Evolutionary conservation across 2,329 filamentous ascomycete species (phyloP), one percentile per base, ranked within the genome.

Genomic region (Cladosporium oxysporum): DNA sequence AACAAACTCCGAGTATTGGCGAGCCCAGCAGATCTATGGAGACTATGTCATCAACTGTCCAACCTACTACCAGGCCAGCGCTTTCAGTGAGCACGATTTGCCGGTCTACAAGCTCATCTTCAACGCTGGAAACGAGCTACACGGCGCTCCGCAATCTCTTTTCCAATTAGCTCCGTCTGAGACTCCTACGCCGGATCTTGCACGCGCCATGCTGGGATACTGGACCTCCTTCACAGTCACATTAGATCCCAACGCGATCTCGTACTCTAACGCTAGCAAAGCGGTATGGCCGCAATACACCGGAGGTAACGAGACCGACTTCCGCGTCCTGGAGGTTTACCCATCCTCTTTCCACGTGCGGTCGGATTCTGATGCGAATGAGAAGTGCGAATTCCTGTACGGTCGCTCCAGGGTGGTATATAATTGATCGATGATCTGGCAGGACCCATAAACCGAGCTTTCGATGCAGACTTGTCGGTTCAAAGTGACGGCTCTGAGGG

Each of bases 31-130:
- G 26, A 52, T 52, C 28, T 52, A 52, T 52, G 49, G 49, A 23
- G 49, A 52, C 23, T 52, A 52, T 8, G 12, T 52, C 49, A 81
- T 82, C 68, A 75, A 75, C 62, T 80, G 78, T 64, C 64, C 64
- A 23, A 66, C 58, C 21, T 52, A 52, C 12, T 52, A 52, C 14
- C 49, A 52, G 8, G 78, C 79, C 70, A 75, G 78, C 50, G 77
- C 77, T 5, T 73, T 71, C 18, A 77, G 77, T 3, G 67, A 70
- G 23, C 21, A 59, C 37, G 3, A 16, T n/a, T 53, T 66, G 5
- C 70, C 73, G 14, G 71, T 72, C 16, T 78, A 69, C 60, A 79
- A 79, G 62, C 60, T 78, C 33, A 67, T 75, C 55, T 78, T 78
- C 67, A 68, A 74, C n/a, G 76, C 77, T 21, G 77, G 77, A 14